Conservation (phyloP, 495 filamentous ascomycete genomes). For the Neurospora sp. region DNA sequence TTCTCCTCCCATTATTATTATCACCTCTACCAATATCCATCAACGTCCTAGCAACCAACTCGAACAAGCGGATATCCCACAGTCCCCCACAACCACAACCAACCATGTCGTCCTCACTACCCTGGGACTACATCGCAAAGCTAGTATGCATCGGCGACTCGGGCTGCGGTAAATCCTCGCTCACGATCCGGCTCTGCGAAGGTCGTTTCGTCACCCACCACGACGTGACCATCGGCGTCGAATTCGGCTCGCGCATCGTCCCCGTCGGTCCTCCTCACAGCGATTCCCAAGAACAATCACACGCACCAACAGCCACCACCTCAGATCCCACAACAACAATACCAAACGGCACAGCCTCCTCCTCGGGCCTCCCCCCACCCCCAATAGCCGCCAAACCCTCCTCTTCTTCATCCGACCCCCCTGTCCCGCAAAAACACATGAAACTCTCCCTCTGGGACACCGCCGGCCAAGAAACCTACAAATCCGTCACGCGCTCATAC, state of each 20-base stretch:
- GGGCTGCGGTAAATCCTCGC: constrained; percentile 79
- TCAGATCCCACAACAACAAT: neutral
- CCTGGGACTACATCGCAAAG: constrained; percentile 98
- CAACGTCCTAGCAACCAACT: neutral
- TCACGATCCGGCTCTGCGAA: constrained; percentile 94
- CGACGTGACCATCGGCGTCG: constrained; percentile 96
- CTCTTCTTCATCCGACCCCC: constrained; percentile 9
- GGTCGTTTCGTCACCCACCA: constrained; percentile 87
- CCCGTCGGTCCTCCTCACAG: constrained; percentile 73
- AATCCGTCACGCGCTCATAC: constrained; percentile 88
- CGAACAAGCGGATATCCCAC: neutral
- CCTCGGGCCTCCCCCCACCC: constrained; percentile 27
- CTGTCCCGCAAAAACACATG: constrained; percentile 57
- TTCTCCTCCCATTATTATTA: neutral
- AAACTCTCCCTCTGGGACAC: constrained; percentile 83
- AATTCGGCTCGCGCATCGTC: constrained; percentile 91
- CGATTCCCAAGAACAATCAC: neutral
- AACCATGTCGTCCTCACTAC: constrained; percentile 35
- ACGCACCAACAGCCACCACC: neutral
- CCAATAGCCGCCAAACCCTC: constrained; percentile 7
- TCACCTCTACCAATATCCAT: neutral
- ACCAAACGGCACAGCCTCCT: neutral
- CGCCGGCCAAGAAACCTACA: constrained; percentile 94
- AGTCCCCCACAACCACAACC: neutral
- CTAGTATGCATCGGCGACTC: constrained; percentile 95